These are phyloP conservation scores for Alternaria novae-zelandiae DNA, from an alignment of 2,329 filamentous ascomycete species.

Conservation along the genomic window DNA sequence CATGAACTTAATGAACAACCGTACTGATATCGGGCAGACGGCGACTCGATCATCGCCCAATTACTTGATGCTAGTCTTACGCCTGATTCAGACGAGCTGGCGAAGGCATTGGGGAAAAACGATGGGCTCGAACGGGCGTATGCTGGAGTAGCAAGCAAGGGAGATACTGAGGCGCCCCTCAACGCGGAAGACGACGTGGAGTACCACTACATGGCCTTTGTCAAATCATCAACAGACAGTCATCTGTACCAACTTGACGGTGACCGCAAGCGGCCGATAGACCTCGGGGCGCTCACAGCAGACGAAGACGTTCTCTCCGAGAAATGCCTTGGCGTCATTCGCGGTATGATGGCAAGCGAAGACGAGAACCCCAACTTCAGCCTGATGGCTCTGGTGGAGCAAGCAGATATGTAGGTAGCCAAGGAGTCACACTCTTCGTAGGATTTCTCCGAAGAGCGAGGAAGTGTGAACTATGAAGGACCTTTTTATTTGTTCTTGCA, in stretches of 20 bases:
- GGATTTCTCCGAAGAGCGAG: constrained; percentile 53
- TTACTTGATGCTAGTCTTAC: constrained; percentile 16
- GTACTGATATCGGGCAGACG: constrained; percentile 1
- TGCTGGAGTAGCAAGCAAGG: constrained; percentile 30
- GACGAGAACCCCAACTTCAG: constrained; percentile 33
- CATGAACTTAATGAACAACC: no score
- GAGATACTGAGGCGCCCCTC: constrained; percentile 32
- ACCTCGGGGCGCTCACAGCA: constrained; percentile 32
- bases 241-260: constrained; percentile 42
- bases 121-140: constrained; percentile 37
- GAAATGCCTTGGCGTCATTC: constrained; percentile 27
- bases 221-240: constrained; percentile 31
- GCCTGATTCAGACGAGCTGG: constrained; percentile 18
- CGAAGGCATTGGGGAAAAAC: constrained; percentile 28
- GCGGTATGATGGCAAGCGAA: constrained; percentile 23
- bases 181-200: constrained; percentile 43
- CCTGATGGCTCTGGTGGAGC: constrained; percentile 38
- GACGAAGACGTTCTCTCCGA: constrained; percentile 33
- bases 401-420: constrained; percentile 54
- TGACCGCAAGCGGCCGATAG: constrained; percentile 37
- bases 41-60: constrained; percentile 15
- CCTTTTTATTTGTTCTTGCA: constrained; percentile 56
- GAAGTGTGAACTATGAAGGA: constrained; percentile 64
- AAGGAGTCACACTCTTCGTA: constrained; percentile 61
- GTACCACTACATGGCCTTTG: constrained; percentile 44